These are phyloP conservation scores for Lasiodiplodia sp. DNA, from an alignment of 2,329 filamentous ascomycete species.

Conservation along the genomic window DNA sequence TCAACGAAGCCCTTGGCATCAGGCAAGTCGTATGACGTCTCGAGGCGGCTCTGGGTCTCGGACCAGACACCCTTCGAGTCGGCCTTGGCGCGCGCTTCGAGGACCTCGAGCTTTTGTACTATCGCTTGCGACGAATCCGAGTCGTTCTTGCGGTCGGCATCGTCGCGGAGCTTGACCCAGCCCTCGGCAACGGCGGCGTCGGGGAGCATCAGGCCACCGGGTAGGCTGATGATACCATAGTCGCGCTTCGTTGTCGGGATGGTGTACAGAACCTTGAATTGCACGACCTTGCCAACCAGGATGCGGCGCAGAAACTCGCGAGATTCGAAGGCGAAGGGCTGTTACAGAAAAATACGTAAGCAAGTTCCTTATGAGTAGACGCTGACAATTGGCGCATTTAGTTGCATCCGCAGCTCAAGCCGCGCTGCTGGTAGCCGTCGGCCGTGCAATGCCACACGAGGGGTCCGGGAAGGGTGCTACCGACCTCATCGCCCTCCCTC, in stretches of 20 bases:
- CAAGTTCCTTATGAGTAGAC: background rate
- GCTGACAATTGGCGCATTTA: background rate
- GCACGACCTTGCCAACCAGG: conserved; percentile 83
- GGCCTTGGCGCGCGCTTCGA: conserved; percentile 79
- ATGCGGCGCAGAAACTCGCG: conserved; percentile 89
- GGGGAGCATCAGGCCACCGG: conserved; percentile 66
- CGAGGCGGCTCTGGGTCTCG: conserved; percentile 69
- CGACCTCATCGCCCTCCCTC: conserved; percentile 85
- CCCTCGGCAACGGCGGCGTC: conserved; percentile 86
- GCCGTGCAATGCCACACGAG: background rate
- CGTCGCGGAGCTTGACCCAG: conserved; percentile 92
- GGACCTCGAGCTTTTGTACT: conserved; percentile 77
- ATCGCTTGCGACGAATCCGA: conserved; percentile 74
- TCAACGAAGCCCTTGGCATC: conserved; percentile 79
- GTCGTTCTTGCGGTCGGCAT: conserved; percentile 91
- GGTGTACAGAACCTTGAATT: conserved; percentile 86
- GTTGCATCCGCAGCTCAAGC: background rate
- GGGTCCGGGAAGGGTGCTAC: conserved; percentile 33
- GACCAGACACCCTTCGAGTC: conserved; percentile 85
- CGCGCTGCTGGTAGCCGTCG: background rate
- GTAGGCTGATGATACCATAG: conserved; percentile 81
- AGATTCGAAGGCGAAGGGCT: conserved; percentile 88
- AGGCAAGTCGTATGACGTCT: conserved; percentile 81
- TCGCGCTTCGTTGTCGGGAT: conserved; percentile 84
- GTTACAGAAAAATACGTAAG: background rate